phyloP scores from a whole-genome alignment of 2,329 filamentous ascomycete genomes.

The Ascocoryne sarcoides region DNA sequence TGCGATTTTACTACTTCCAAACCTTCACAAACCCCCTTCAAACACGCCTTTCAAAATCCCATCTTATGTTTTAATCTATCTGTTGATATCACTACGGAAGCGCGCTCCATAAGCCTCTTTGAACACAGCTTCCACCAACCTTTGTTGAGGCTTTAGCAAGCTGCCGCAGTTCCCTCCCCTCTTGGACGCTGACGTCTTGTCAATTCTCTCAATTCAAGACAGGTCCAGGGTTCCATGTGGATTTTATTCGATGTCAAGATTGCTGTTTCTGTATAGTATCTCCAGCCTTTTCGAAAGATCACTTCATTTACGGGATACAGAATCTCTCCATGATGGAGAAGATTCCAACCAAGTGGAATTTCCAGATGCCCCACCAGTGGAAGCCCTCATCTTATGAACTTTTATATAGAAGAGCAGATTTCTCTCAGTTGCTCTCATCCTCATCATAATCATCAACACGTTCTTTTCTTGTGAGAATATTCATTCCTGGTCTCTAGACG shows the following conservation, averaged over 20 bases:
- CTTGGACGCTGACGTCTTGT: not conserved
- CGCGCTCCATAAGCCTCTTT: too few species aligned
- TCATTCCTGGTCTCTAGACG: conserved; percentile 1
- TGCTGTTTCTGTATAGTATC: too few species aligned
- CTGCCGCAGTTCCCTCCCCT: not conserved
- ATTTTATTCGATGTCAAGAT: not conserved
- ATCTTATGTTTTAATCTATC: not conserved
- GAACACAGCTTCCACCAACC: too few species aligned
- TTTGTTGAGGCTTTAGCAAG: not conserved
- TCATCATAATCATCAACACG: conserved; percentile 25
- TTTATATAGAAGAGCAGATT: too few species aligned
- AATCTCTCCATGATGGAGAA: not conserved
- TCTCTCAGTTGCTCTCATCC: too few species aligned
- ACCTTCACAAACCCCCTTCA: not conserved
- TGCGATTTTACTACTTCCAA: not conserved
- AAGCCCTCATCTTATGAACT: not conserved
- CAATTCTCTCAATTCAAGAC: not conserved
- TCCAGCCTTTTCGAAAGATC: not conserved
- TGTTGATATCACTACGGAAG: not conserved
- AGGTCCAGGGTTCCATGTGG: not conserved
- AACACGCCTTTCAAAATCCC: not conserved
- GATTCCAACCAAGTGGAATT: not conserved
- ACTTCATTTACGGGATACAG: not conserved
- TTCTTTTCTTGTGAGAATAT: not conserved
- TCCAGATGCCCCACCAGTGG: not conserved